A percentile compares a stretch with the other conserved stretches of the same genome.
phyloP scores from a whole-genome alignment of 352 stramenopile genomes.

The Globisporangium cystogenes region DNA sequence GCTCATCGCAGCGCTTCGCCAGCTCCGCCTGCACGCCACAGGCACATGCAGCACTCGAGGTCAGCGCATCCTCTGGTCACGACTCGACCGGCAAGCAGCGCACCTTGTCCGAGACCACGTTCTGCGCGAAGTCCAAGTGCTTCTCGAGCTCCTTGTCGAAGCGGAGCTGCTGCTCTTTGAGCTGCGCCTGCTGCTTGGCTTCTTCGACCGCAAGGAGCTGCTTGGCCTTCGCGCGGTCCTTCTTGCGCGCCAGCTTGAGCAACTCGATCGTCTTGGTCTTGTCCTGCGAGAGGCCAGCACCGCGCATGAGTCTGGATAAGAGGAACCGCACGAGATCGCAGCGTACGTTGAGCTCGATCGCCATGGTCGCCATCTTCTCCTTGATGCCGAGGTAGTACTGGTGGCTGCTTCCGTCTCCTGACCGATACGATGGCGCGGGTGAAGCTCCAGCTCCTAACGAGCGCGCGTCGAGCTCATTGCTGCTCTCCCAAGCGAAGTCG shows the following conservation, averaged over 20 bases:
- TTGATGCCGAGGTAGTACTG: slow-evolving; percentile 71
- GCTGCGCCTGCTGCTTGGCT: slow-evolving; percentile 36
- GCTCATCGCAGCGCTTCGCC: slow-evolving; percentile 66
- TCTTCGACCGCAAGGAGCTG: slow-evolving; percentile 44
- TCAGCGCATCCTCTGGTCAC: neutral
- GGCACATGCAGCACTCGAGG: neutral
- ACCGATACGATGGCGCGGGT: slow-evolving; percentile 26
- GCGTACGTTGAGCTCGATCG: slow-evolving; percentile 68
- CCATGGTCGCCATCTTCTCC: slow-evolving; percentile 72
- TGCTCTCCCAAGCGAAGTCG: slow-evolving; percentile 35
- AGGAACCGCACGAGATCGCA: neutral
- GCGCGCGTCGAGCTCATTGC: neutral
- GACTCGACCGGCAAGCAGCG: neutral
- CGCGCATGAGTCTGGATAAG: too few species aligned
- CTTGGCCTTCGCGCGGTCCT: slow-evolving; percentile 64
- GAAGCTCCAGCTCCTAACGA: slow-evolving; percentile 7
- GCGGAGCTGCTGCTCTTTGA: slow-evolving; percentile 50
- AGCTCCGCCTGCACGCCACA: slow-evolving; percentile 31
- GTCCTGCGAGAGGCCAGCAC: slow-evolving; percentile 32
- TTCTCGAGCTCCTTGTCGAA: slow-evolving; percentile 76
- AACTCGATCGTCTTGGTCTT: slow-evolving; percentile 84
- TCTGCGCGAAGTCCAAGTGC: slow-evolving; percentile 78
- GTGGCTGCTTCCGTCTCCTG: slow-evolving; percentile 36
- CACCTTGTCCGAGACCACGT: slow-evolving; percentile 72
- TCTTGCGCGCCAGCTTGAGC: slow-evolving; percentile 69